phyloP scores from a whole-genome alignment of 768 basidiomycete species.

The Boletus subcaerulescens region DNA sequence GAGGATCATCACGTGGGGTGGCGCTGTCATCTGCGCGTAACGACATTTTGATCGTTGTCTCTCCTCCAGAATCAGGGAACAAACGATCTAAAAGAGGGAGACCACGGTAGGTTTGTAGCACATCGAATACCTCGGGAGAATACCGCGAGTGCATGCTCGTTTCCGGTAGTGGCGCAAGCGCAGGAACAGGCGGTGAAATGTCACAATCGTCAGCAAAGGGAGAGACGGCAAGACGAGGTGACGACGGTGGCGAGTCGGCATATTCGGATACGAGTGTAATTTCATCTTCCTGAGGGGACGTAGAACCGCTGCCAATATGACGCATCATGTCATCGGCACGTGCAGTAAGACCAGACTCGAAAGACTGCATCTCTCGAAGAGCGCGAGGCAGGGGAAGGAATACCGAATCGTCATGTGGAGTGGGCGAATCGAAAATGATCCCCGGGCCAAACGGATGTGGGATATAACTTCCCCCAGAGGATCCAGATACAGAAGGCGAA shows the following conservation, averaged over 20 bases:
- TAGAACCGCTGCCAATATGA: slow-evolving; percentile 10
- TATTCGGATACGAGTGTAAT: background rate
- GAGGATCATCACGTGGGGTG: slow-evolving; percentile 80
- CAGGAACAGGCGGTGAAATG: slow-evolving; percentile 26
- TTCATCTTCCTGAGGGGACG: slow-evolving; percentile 8
- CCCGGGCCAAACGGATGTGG: slow-evolving; percentile 62
- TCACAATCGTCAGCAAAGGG: slow-evolving; percentile 30
- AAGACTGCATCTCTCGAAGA: slow-evolving; percentile 84
- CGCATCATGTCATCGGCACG: slow-evolving; percentile 44
- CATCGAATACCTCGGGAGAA: slow-evolving; percentile 74
- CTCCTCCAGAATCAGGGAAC: slow-evolving; percentile 50
- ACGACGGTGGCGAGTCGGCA: slow-evolving; percentile 12
- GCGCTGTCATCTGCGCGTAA: slow-evolving; percentile 62
- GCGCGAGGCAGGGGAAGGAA: slow-evolving; percentile 48
- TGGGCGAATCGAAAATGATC: slow-evolving; percentile 59
- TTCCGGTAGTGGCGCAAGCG: slow-evolving; percentile 41
- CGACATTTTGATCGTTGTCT: slow-evolving; percentile 72
- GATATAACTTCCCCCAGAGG: slow-evolving; percentile 31
- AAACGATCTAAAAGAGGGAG: slow-evolving; percentile 71
- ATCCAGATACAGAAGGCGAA: slow-evolving; percentile 32
- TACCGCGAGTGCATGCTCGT: slow-evolving; percentile 59
- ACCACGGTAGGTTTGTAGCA: slow-evolving; percentile 76
- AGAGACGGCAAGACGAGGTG: slow-evolving; percentile 23
- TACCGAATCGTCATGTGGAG: slow-evolving; percentile 41
- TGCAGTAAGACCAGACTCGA: slow-evolving; percentile 79